These are phyloP conservation scores for Lasiosphaeria miniovina DNA, from an alignment of 495 filamentous ascomycete species.

Conservation along the genomic window DNA sequence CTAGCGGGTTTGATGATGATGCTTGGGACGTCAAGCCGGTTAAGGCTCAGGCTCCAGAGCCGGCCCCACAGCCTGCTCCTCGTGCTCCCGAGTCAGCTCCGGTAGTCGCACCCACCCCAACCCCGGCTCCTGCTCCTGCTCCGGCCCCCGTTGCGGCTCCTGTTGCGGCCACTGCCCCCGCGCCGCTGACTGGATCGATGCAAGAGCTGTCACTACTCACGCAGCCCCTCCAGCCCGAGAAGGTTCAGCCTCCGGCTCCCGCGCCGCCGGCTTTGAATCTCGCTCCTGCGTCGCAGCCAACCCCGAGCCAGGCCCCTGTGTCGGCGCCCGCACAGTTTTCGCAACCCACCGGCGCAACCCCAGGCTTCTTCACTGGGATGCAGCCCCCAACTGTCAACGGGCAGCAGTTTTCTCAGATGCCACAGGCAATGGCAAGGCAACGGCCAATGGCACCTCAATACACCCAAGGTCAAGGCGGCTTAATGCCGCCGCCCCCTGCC, in stretches of 20 bases:
- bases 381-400: conserved; percentile 36
- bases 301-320: conserved; percentile 38
- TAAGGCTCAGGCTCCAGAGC: conserved; percentile 51
- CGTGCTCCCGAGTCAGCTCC: conserved; percentile 40
- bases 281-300: conserved; percentile 32
- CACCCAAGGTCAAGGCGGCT: conserved; percentile 55
- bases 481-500: conserved; percentile 73
- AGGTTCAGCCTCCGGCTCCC: conserved; percentile 50
- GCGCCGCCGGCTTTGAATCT: conserved; percentile 32
- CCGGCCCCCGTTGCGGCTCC: conserved; percentile 40
- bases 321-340: conserved; percentile 43
- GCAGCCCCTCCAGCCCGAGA: conserved; percentile 71
- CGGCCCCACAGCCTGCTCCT: conserved; percentile 29
- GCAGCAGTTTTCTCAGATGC: conserved; percentile 35
- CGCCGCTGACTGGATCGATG: conserved; percentile 64
- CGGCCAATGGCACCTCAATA: conserved; percentile 69
- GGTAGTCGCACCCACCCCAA: conserved; percentile 22
- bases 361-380: conserved; percentile 49
- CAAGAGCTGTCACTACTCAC: conserved; percentile 75
- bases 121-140: conserved; percentile 37
- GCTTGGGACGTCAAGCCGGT: conserved; percentile 97
- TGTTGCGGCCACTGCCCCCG: conserved; percentile 24
- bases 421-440: conserved; percentile 53
- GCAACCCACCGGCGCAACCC: conserved; percentile 52
- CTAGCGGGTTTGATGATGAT: conserved; percentile 87